These are phyloP conservation scores for Colletotrichum tropicicola DNA, from an alignment of 2,329 filamentous ascomycete species.

Conservation along the genomic window DNA sequence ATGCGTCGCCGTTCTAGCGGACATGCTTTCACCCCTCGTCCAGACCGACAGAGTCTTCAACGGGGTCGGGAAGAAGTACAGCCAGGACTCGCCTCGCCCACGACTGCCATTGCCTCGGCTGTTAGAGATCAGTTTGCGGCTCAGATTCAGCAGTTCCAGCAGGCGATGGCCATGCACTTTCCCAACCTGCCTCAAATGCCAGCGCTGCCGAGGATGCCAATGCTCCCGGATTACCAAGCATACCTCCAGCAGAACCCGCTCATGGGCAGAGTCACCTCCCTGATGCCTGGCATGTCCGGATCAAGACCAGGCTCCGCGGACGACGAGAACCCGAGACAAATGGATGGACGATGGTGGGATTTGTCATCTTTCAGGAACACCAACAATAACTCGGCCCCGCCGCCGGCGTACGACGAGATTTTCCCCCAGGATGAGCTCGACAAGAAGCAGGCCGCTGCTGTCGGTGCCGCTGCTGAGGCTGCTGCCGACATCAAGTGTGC, in stretches of 20 bases:
- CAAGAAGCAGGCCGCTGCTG: constrained; percentile 66
- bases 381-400: constrained; percentile 58
- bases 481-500: constrained; percentile 68
- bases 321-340: constrained; percentile 50
- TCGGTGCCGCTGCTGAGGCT: constrained; percentile 65
- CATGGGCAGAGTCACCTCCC: constrained; percentile 76
- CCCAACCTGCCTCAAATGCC: constrained; percentile 66
- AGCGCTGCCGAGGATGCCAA: constrained; percentile 64
- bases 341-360: constrained; percentile 74
- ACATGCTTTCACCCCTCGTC: constrained; percentile 34
- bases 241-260: constrained; percentile 68
- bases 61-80: constrained; percentile 28
- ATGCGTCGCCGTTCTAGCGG: constrained; percentile 44
- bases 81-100: constrained; percentile 58
- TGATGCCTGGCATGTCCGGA: constrained; percentile 72
- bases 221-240: constrained; percentile 77
- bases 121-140: constrained; percentile 78
- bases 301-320: constrained; percentile 58
- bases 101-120: constrained; percentile 71
- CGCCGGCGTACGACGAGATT: constrained; percentile 83
- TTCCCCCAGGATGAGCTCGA: constrained; percentile 68
- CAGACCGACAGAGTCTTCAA: constrained; percentile 21
- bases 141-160: constrained; percentile 81
- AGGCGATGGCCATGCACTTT: constrained; percentile 71
- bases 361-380: constrained; percentile 63